Percentiles rank a stretch among this genome's conserved stretches.
These are phyloP conservation scores for Rhizodiscina lignyota DNA, from an alignment of 495 filamentous ascomycete genomes.

Conservation along the genomic window DNA sequence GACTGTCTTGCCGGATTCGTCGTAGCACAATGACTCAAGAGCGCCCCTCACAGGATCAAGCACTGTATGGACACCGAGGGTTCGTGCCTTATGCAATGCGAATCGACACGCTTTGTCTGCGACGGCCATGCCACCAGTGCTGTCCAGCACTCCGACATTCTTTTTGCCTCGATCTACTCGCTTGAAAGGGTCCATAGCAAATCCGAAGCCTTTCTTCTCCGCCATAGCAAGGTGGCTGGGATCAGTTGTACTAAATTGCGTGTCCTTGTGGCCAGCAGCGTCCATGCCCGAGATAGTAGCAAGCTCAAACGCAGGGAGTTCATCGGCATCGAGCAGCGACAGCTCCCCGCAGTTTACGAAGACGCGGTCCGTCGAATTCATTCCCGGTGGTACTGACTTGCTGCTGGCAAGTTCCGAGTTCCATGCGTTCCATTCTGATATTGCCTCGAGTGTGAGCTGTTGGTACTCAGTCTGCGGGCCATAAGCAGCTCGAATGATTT, in stretches of 20 bases:
- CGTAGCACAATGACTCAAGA: no score
- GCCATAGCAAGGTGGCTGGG: conserved; percentile 17
- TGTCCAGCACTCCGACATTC: conserved; percentile 21
- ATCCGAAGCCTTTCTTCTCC: conserved; percentile 13
- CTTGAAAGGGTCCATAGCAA: no score
- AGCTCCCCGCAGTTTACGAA: conserved; percentile 21
- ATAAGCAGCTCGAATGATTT: no score
- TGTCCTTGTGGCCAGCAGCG: conserved; percentile 16
- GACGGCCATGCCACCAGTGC: conserved; percentile 22
- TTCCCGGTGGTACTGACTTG: conserved; percentile 16
- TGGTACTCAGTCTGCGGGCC: no score
- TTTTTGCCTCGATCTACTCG: conserved; percentile 2
- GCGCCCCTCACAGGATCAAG: no score
- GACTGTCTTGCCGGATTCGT: no score
- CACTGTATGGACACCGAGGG: no score
- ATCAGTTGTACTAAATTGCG: conserved; percentile 18
- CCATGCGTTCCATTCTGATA: conserved; percentile 24
- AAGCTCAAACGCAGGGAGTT: conserved; percentile 19
- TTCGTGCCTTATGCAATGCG: conserved; percentile 23
- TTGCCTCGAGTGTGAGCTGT: conserved; percentile 24
- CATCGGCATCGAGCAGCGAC: conserved; percentile 11
- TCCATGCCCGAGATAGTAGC: conserved; percentile 20
- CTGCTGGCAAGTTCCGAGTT: conserved; percentile 19
- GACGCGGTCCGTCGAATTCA: conserved; percentile 17
- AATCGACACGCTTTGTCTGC: conserved; percentile 28